Percentiles rank a stretch among this genome's conserved stretches.
Evolutionary conservation across 371 early-diverging fungal species (phyloP).

Genomic region (Saksenaea vasiformis): DNA sequence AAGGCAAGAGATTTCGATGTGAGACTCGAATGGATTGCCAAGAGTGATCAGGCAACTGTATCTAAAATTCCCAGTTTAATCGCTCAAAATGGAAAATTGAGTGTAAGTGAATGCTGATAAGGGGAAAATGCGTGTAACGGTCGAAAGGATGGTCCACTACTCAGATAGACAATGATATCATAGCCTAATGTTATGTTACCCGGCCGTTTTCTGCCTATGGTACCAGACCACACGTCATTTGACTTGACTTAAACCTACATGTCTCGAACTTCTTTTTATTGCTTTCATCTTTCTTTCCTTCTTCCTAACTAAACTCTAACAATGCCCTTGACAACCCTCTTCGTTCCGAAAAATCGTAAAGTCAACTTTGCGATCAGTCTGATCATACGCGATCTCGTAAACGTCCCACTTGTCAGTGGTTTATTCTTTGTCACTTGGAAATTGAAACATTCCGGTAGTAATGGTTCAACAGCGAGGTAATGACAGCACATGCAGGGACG

Average conservation of each 20-base stretch:
- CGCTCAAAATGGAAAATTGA: not conserved
- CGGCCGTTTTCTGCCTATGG: not conserved
- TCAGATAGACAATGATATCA: too few relatives aligned
- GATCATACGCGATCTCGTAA: conserved; percentile 31
- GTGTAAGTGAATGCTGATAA: not conserved
- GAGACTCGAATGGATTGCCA: too few relatives aligned
- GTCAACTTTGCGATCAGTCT: conserved; percentile 27
- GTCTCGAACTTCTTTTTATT: not conserved
- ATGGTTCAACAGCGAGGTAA: conserved; percentile 54
- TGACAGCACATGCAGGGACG: not conserved
- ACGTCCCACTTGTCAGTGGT: conserved; percentile 64
- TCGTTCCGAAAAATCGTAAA: conserved; percentile 34
- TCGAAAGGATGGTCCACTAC: too few relatives aligned
- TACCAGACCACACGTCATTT: not conserved
- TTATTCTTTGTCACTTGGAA: conserved; percentile 68
- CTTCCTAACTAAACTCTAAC: not conserved
- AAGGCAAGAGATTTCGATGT: too few relatives aligned
- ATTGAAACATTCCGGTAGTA: conserved; percentile 44
- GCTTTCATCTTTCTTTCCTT: not conserved
- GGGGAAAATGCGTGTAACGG: not conserved
- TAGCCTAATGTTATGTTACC: not conserved
- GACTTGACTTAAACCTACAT: not conserved
- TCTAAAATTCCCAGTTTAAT: conserved; percentile 6
- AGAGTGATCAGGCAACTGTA: too few relatives aligned
- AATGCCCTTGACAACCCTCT: conserved; percentile 32